Percentiles rank a stretch among this genome's conserved stretches.
phyloP scores from a whole-genome alignment of 2,329 filamentous ascomycete species.

The Fusarium devonianum region DNA sequence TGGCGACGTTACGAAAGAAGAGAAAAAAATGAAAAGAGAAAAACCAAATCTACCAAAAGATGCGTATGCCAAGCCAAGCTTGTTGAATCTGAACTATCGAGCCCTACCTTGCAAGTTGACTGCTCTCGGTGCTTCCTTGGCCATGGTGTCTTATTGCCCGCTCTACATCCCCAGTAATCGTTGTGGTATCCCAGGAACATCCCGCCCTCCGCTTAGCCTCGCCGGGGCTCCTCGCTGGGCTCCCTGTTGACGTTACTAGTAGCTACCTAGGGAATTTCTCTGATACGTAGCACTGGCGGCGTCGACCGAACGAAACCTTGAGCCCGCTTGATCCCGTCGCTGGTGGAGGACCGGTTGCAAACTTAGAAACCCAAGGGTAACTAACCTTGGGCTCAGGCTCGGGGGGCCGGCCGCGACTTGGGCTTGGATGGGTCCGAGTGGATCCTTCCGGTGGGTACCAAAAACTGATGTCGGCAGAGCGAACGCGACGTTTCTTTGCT shows the following conservation, averaged over 20 bases:
- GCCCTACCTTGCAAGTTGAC: background rate
- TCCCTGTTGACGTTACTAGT: slow-evolving; percentile 12
- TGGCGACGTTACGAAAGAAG: slow-evolving; percentile 9
- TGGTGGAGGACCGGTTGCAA: slow-evolving; percentile 14
- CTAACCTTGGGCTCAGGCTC: slow-evolving; percentile 14
- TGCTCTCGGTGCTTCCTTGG: background rate
- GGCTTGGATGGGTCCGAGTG: slow-evolving; percentile 28
- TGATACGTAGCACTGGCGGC: slow-evolving; percentile 18
- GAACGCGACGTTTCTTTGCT: slow-evolving; percentile 9
- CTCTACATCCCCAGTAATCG: background rate
- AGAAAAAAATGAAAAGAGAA: slow-evolving; percentile 6
- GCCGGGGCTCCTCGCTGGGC: slow-evolving; percentile 23
- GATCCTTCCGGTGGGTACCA: slow-evolving; percentile 8
- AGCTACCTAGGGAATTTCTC: too few species aligned
- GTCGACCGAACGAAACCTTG: slow-evolving; percentile 20
- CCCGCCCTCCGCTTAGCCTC: slow-evolving; percentile 28
- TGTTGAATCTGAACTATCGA: background rate
- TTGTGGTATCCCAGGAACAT: slow-evolving; percentile 23
- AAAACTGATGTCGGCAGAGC: slow-evolving; percentile 7
- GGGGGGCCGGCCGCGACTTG: slow-evolving; percentile 6
- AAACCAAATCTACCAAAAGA: too few species aligned
- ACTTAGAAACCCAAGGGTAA: slow-evolving; percentile 28
- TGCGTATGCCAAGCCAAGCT: background rate
- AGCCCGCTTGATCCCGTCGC: slow-evolving; percentile 15
- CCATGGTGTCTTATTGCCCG: slow-evolving; percentile 4